Base-by-base conservation (phyloP, 495 filamentous ascomycete genomes). In the Cercophora sp. region DNA sequence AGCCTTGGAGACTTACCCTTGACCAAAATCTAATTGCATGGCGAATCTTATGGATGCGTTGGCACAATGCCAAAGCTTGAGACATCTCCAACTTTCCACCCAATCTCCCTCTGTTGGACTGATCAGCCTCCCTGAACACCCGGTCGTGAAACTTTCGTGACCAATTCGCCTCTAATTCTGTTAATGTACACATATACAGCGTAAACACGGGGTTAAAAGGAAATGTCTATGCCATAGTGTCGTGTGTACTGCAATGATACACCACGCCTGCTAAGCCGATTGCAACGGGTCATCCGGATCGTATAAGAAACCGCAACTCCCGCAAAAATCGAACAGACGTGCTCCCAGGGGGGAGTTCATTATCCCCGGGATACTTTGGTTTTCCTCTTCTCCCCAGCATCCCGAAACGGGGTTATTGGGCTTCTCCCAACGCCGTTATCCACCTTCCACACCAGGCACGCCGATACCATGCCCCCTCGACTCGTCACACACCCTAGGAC, bases 171-270 rank as follows among this genome's bases (percentile, higher is more conserved):
- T 62, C 60, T 57, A 58, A 57, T 60, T 63, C 45, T 55, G 43
- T 48, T 71, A 72, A 65, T 66, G 63, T 70, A 70, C 69, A 70
- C 60, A 69, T 73, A 61, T 71, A 73, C 66, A 72, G 59, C 59
- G 57, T 55, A 60, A 57, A 65, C 51, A 64, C 35, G 52, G 65
- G 54, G 41, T 59, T 35, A 52, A 56, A 55, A 65, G 64, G 66
- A 75, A 64, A 54, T 55, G 51, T 72, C 70, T 73, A 73, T 71
- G 67, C 58, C 61, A 62, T 56, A 40, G 54, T 64, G 62, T 46
- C 40, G 45, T 59, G 66, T 58, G 53, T 58, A 56, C 62, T 60
- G 52, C 57, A 68, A 65, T 69, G 67, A 69, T 72, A 73, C 67
- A 70, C 48, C 60, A 57, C 55, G 52, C 34, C 51, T 58, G 60